Conservation (phyloP, 2,329 filamentous ascomycete species). For the Aspergillus hiratsukae region DNA sequence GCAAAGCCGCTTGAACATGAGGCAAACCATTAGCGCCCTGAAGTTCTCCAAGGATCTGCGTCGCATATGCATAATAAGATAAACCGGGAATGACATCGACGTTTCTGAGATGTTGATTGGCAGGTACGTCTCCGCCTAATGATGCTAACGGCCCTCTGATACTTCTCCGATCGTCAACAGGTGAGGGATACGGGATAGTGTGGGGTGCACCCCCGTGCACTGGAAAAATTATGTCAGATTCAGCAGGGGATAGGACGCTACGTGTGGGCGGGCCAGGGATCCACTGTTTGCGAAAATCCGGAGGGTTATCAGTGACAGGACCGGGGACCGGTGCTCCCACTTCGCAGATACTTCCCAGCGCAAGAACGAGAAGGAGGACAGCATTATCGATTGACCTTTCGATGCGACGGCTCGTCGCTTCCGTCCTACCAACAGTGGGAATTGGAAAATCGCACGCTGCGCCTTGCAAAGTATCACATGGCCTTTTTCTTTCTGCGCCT, state of each 20-base stretch:
- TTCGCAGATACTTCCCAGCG: conserved; percentile 79
- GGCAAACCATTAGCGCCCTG: conserved; percentile 73
- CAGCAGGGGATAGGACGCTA: conserved; percentile 23
- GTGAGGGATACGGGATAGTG: conserved; percentile 16
- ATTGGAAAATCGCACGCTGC: conserved; percentile 20
- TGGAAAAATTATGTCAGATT: conserved; percentile 19
- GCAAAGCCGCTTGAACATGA: conserved; percentile 77
- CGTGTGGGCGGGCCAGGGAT: conserved; percentile 24
- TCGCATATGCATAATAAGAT: conserved; percentile 82
- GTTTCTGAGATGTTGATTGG: conserved; percentile 50
- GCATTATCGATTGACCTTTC: conserved; percentile 71
- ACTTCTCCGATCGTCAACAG: conserved; percentile 13
- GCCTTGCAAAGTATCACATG: conserved; percentile 26
- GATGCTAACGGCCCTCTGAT: conserved; percentile 11
- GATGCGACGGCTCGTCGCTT: conserved; percentile 21
- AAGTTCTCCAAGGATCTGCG: conserved; percentile 81
- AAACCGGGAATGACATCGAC: conserved; percentile 84
- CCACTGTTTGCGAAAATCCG: conserved; percentile 24
- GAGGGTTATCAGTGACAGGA: conserved; percentile 46
- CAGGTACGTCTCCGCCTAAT: conserved; percentile 14
- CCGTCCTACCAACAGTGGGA: conserved; percentile 10
- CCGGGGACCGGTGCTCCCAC: conserved; percentile 49
- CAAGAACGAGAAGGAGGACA: conserved; percentile 75
- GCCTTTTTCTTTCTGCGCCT: conserved; percentile 37
- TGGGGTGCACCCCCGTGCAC: conserved; percentile 16